Percentiles rank a stretch among this genome's conserved stretches.
Conservation (phyloP, 1,284 basidiomycete species). For the Agroathelia rolfsii region DNA sequence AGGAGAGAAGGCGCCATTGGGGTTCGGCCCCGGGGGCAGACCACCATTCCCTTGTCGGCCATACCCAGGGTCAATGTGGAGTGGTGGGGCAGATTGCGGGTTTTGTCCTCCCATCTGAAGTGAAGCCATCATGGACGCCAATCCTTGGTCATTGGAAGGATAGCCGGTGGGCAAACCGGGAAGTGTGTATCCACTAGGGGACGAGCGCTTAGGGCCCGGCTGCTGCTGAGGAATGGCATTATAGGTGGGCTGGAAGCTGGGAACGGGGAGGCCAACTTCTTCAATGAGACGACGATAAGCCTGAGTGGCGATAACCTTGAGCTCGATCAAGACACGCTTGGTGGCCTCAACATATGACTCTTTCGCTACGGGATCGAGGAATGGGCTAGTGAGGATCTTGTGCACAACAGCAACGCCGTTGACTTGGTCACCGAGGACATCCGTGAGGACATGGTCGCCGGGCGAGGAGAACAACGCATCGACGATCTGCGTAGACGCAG, state of each 20-base stretch:
- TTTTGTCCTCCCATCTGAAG: slow-evolving; percentile 80
- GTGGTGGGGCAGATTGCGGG: slow-evolving; percentile 65
- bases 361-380: slow-evolving; percentile 66
- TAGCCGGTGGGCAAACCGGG: slow-evolving; percentile 70
- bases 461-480: slow-evolving; percentile 80
- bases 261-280: slow-evolving; percentile 86
- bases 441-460: slow-evolving; percentile 81
- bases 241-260: slow-evolving; percentile 74
- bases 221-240: too few species aligned
- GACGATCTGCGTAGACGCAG: slow-evolving; percentile 74
- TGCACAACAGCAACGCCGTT: slow-evolving; percentile 92
- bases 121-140: slow-evolving; percentile 83
- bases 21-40: slow-evolving; percentile 31
- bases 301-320: slow-evolving; percentile 84
- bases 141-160: slow-evolving; percentile 68
- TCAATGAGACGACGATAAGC: slow-evolving; percentile 91
- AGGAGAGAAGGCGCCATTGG: slow-evolving; percentile 49
- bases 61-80: slow-evolving; percentile 60
- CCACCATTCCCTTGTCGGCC: slow-evolving; percentile 26
- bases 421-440: slow-evolving; percentile 89
- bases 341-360: slow-evolving; percentile 72
- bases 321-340: slow-evolving; percentile 77
- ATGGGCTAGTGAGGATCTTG: slow-evolving; percentile 83
- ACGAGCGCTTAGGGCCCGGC: too few species aligned
- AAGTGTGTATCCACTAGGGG: too few species aligned